Conservation (phyloP, 371 early-diverging fungal species). For the Mortierella sp. region DNA sequence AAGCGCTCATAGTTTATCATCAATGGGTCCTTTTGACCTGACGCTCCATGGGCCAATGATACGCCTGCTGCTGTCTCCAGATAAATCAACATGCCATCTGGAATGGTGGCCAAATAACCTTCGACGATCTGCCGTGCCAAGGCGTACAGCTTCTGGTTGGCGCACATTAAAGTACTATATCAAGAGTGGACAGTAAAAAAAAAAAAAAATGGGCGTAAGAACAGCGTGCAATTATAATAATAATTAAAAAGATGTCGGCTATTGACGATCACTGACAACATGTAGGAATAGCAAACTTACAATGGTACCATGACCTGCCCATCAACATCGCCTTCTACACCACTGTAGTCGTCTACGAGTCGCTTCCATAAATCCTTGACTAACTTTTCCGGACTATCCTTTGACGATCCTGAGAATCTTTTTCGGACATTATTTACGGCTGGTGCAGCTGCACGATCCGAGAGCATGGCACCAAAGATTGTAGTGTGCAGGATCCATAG, state of each 20-base stretch:
- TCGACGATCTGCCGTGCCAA: constrained; percentile 43
- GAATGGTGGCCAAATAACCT: constrained; percentile 46
- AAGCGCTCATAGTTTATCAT: constrained; percentile 62
- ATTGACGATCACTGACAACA: no score
- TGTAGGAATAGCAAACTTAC: constrained; percentile 26
- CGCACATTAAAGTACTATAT: constrained; percentile 37
- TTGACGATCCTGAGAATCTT: constrained; percentile 24
- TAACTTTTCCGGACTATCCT: constrained; percentile 48
- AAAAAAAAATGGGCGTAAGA: not conserved
- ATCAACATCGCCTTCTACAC: constrained; percentile 50
- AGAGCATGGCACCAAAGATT: constrained; percentile 49
- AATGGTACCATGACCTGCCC: constrained; percentile 52
- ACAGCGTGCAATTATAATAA: not conserved
- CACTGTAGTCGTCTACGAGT: constrained; percentile 45
- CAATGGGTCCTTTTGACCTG: constrained; percentile 36
- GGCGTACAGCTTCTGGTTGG: constrained; percentile 45
- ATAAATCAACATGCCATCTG: constrained; percentile 51
- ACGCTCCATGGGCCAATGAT: constrained; percentile 12
- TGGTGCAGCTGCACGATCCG: constrained; percentile 32
- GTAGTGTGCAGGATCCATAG: constrained; percentile 46
- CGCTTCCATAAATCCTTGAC: constrained; percentile 49
- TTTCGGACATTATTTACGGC: constrained; percentile 17
- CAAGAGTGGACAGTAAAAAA: not conserved
- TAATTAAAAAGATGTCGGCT: not conserved
- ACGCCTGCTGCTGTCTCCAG: constrained; percentile 51